Percentiles rank a stretch among this genome's conserved stretches.
phyloP scores from a whole-genome alignment of 495 filamentous ascomycete species.

The Cercophora samala region DNA sequence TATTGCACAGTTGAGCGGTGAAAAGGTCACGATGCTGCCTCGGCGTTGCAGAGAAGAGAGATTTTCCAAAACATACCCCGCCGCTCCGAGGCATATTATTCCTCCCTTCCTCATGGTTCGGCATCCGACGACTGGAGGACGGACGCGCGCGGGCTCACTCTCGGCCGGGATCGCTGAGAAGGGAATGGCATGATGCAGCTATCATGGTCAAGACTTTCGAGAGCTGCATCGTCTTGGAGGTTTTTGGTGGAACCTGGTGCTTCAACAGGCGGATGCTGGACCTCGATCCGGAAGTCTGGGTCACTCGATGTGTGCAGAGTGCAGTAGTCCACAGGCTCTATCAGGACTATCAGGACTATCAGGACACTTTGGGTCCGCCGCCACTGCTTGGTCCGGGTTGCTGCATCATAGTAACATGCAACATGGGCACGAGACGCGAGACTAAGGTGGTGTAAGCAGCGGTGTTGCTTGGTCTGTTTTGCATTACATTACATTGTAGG shows the following conservation, averaged over 20 bases:
- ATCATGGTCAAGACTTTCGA: background rate
- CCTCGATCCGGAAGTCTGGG: conserved; percentile 21
- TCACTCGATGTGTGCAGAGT: conserved; percentile 13
- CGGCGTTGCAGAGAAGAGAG: background rate
- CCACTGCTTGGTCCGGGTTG: conserved; percentile 8
- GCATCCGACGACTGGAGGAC: background rate
- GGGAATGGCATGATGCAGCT: conserved; percentile 1
- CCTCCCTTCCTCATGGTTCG: conserved; percentile 7
- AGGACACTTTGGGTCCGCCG: background rate
- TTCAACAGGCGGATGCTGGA: conserved; percentile 1
- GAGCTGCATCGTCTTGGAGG: conserved; percentile 3
- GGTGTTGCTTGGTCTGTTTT: conserved; percentile 4
- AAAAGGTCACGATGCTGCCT: conserved; percentile 1
- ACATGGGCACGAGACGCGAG: background rate
- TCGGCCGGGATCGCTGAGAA: background rate
- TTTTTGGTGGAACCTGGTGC: background rate
- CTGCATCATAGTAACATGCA: conserved; percentile 13
- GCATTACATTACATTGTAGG: background rate
- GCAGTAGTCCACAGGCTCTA: conserved; percentile 7
- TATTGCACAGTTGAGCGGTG: background rate
- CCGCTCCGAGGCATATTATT: conserved; percentile 1
- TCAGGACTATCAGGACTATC: conserved; percentile 4
- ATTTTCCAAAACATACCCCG: background rate
- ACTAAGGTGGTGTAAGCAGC: background rate
- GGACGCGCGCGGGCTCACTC: background rate